These are phyloP conservation scores for Hamamelis virginiana DNA, from an alignment of 164 flowering plant genomes.

Conservation along the genomic window DNA sequence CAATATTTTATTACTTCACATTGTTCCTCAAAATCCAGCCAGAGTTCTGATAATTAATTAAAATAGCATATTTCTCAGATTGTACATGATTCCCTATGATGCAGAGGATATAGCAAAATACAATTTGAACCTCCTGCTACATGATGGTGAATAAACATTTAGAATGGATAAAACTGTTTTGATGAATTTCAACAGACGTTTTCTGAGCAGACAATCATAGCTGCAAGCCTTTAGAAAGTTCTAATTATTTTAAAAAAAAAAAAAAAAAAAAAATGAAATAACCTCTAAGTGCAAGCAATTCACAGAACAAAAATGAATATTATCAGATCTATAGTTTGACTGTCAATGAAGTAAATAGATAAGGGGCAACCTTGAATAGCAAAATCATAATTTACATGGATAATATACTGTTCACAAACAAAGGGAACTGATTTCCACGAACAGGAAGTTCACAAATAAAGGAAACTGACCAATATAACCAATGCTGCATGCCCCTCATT, in stretches of 20 bases:
- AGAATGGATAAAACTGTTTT: neutral
- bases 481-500: slow-evolving; percentile 50
- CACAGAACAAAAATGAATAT: no score
- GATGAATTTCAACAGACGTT: neutral
- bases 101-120: neutral
- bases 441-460: neutral
- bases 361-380: neutral
- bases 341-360: neutral
- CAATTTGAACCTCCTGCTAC: neutral
- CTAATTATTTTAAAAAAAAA: no score
- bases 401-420: neutral
- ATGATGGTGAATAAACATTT: neutral
- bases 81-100: neutral
- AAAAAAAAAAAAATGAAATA: no score
- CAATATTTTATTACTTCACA: neutral
- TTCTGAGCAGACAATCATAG: neutral
- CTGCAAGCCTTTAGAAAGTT: no score
- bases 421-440: neutral
- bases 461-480: slow-evolving; percentile 57
- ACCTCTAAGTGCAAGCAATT: no score
- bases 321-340: no score
- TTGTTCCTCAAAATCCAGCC: neutral
- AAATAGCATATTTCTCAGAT: neutral
- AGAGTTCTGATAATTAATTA: no score
- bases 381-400: neutral